These are phyloP conservation scores for Peronospora farinosa DNA, from an alignment of 352 stramenopile genomes.

Conservation along the genomic window DNA sequence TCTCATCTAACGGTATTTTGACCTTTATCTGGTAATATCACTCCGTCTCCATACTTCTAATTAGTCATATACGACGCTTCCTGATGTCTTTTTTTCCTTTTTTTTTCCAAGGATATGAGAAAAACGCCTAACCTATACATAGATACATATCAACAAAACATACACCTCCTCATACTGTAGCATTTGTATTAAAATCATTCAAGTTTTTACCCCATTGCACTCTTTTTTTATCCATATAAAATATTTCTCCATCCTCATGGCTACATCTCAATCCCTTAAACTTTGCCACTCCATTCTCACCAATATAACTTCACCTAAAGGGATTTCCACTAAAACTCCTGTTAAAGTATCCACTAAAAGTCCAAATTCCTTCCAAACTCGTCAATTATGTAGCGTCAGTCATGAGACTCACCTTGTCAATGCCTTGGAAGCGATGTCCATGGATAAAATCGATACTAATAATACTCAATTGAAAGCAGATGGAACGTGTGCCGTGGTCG, in stretches of 20 bases:
- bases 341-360: slow-evolving; percentile 33
- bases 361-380: slow-evolving; percentile 53
- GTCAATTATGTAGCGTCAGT: slow-evolving; percentile 61
- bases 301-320: slow-evolving; percentile 77
- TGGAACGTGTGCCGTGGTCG: slow-evolving; percentile 45
- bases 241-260: slow-evolving; percentile 39
- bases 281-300: slow-evolving; percentile 16
- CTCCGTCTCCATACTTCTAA: no score
- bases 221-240: no score
- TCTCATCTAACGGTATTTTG: no score
- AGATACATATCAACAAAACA: background rate
- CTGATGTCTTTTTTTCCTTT: no score
- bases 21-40: no score
- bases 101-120: no score
- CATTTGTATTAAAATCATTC: slow-evolving; percentile 21
- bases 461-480: slow-evolving; percentile 38
- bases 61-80: background rate
- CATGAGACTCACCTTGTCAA: slow-evolving; percentile 82
- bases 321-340: slow-evolving; percentile 69
- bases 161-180: background rate
- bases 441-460: slow-evolving; percentile 48
- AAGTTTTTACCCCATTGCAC: slow-evolving; percentile 22
- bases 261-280: slow-evolving; percentile 20
- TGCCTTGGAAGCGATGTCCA: slow-evolving; percentile 57
- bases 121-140: background rate